Evolutionary conservation across 192 early-diverging fungal genomes (phyloP).

Genomic region (Paraglomus brasilianum): DNA sequence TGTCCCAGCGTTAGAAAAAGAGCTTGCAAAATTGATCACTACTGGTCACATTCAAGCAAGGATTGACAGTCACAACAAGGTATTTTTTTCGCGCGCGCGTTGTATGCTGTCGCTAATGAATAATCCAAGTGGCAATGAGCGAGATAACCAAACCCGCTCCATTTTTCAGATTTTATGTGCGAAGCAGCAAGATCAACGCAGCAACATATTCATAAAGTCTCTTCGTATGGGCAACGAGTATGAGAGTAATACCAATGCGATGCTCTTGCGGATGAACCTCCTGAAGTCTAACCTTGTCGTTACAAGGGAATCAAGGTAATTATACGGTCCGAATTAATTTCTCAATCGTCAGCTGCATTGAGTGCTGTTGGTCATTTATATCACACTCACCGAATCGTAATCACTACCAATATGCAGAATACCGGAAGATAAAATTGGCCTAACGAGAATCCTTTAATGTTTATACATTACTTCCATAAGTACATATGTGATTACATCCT

Average conservation of each 20-base stretch:
- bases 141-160: neutral
- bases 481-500: too few species aligned
- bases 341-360: too few species aligned
- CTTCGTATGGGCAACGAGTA: slow-evolving; percentile 67
- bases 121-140: neutral
- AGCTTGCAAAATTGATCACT: slow-evolving; percentile 69
- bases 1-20: slow-evolving; percentile 62
- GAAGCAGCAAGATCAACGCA: slow-evolving; percentile 70
- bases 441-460: too few species aligned
- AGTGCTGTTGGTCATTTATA: too few species aligned
- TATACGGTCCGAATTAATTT: too few species aligned
- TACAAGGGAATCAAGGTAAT: slow-evolving; percentile 2
- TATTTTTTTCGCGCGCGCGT: slow-evolving; percentile 32
- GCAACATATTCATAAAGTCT: slow-evolving; percentile 64
- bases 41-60: slow-evolving; percentile 70
- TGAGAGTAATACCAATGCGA: slow-evolving; percentile 54
- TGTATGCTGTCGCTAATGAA: neutral
- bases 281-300: slow-evolving; percentile 53
- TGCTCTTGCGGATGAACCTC: slow-evolving; percentile 68
- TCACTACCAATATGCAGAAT: too few species aligned
- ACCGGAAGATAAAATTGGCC: too few species aligned
- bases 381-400: too few species aligned
- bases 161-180: slow-evolving; percentile 58
- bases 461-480: too few species aligned
- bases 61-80: slow-evolving; percentile 88